Conservation (phyloP, 2,329 filamentous ascomycete genomes). For the Talaromyces sp. region DNA sequence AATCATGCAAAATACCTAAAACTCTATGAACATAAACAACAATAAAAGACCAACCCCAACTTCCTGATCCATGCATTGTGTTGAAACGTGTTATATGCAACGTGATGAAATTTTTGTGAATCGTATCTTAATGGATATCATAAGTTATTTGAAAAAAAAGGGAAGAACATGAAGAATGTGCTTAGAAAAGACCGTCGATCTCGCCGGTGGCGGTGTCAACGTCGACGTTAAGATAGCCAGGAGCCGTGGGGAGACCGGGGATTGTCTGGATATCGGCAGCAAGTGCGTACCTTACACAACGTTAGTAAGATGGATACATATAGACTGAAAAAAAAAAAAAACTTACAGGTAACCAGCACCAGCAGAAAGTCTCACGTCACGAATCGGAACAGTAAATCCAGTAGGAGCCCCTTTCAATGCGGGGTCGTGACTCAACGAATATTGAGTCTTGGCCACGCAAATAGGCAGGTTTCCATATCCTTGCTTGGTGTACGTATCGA, state of each 20-base stretch:
- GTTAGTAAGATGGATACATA: slow-evolving; percentile 35
- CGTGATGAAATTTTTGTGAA: slow-evolving; percentile 11
- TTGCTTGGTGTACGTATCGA: slow-evolving; percentile 89
- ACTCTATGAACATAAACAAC: neutral
- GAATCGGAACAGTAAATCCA: slow-evolving; percentile 90
- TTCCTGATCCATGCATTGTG: slow-evolving; percentile 16
- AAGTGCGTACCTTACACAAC: slow-evolving; percentile 67
- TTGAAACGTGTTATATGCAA: slow-evolving; percentile 18
- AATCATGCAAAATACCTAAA: neutral
- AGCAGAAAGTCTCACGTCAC: slow-evolving; percentile 89
- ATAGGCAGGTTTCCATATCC: slow-evolving; percentile 91
- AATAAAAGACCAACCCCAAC: slow-evolving; percentile 6
- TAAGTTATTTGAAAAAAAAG: neutral
- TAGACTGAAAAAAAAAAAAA: neutral
- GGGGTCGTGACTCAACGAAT: slow-evolving; percentile 90
- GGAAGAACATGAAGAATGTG: neutral
- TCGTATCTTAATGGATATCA: slow-evolving; percentile 10
- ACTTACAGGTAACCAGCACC: slow-evolving; percentile 86
- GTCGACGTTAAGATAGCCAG: slow-evolving; percentile 92
- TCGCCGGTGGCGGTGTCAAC: slow-evolving; percentile 76
- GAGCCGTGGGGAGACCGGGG: slow-evolving; percentile 88
- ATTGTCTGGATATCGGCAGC: slow-evolving; percentile 99
- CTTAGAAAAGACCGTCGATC: slow-evolving; percentile 83
- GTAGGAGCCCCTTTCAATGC: slow-evolving; percentile 91
- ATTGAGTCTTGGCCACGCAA: slow-evolving; percentile 97